Base-by-base conservation (phyloP, 768 basidiomycete genomes). In the Tulasnella sp. region DNA sequence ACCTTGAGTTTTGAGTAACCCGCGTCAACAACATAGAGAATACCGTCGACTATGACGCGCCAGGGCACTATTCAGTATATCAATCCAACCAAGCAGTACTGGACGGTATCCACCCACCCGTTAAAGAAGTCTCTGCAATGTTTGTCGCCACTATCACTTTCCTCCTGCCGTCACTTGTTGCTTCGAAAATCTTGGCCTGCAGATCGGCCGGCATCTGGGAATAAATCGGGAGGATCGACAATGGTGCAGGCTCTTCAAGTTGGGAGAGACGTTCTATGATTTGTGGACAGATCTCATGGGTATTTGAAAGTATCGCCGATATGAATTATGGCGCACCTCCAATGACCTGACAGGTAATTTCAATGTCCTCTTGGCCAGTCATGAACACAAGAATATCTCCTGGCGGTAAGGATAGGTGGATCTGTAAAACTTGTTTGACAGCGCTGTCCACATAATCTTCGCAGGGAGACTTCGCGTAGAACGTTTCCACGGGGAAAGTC, bases 321-420 rank as follows among this genome's bases (percentile, higher is more conserved):
- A 48, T 44, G 32, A 8, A 42, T 70, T 24, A 26, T 29, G 3
- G 68, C 79, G 48, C 52, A 92, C 93, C 93, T 71, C 86, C 81
- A 19, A 97, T 76, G 30, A 98, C 95, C 67, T 90, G 87, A 69
- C 96, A 99, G 10, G 93, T 98, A 29, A 91, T 80, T 72, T 98
- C 95, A 62, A 99, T 99, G 70, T 99, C 95, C 73, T 98, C 96
- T 73, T 98, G 96, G 38, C 96, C 96, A 26, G 96, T 99, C 95
- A 98, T 98, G 72, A 99, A 99, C 24, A 98, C 92, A 43, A 99
- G 76, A 53, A 98, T 88, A 73, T 99, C 96, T 13, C 96, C 96
- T 0, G 83, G 82, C 21, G 95, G 92, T 17, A 87, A 79, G 1
- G 95, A 92, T 42, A 98, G 76, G 70, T 99, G 95, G 45, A 99